Evolutionary conservation across 75 land plant genomes (phyloP), one percentile per base, ranked within the genome.

Genomic region (Adiantum capillusveneris): DNA sequence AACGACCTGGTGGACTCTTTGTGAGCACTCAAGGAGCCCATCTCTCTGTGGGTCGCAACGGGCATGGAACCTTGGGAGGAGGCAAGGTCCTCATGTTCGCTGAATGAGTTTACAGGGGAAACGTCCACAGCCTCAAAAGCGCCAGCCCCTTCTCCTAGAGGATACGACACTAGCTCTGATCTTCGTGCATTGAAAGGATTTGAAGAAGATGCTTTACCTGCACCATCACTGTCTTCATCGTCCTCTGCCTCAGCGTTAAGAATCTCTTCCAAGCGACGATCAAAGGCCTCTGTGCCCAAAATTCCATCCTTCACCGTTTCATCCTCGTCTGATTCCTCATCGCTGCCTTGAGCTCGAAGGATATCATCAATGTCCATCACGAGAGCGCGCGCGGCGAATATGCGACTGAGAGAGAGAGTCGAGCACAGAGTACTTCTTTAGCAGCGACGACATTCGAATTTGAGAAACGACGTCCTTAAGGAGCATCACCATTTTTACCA

Each of bases 261-360:
- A 45, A 87, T 87, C 19, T 84, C 87, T 56, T 87, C 91, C 60
- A 87, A 64, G 61, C 77, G 78, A 26, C 91, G 86, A 58, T 62
- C 39, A 12, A 58, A 58, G 78, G 36, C 42, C 63, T 57, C 34
- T 29, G 43, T 54, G 58, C 17, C 34, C 12, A 14, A 9, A 19
- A 43, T 56, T 7, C 20, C 53, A 16, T 56, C 26, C 22, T 46
- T 37, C 22, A 53, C 58, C 5, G 18, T 66, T 36, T 60, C 68
- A 31, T 70, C 69, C 53, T 54, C 62, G 65, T 59, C 65, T 36
- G 48, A 44, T 60, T 71, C 60, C 53, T 36, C 51, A 25, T 39
- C 71, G 62, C 75, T 65, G 63, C 59, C 43, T 29, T 73, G 72
- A 31, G 63, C 66, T 43, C 58, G 36, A 31, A 85, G 80, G 25